Base-by-base conservation (phyloP, 2,329 filamentous ascomycete genomes). In the Colletotrichum trifolii region DNA sequence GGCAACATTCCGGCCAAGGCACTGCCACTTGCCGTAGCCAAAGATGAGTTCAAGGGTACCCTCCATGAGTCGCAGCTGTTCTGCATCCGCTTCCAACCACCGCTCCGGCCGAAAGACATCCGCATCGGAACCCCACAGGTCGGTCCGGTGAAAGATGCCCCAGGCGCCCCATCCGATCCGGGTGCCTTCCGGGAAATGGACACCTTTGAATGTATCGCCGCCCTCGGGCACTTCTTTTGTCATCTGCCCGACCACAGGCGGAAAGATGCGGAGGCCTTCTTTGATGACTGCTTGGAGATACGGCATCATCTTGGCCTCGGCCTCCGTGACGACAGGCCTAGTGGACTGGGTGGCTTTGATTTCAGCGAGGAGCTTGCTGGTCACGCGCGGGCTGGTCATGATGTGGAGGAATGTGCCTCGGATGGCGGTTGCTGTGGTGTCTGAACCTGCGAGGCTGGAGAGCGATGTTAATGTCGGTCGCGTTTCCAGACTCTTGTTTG, bases 401-500 rank as follows among this genome's bases (percentile, higher is more conserved):
- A 89, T 73, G 71, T 85, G 80, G n/a, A 88, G 78, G 60, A 89
- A 68, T 0, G 81, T 85, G 42, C 81, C 77, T 2, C 87, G 82
- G 6, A 89, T 80, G 1, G 81, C 81, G 1, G 84, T 85, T 0
- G 87, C 84, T 0, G 85, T 87, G 8, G 85, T 87, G 62, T 89
- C 87, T 0, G 84, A 85, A 6, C 87, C 87, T 6, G 86, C 86
- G 6, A 86, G 76, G 39, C 80, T 80, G 49, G 42, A 10, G 25
- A 25, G 25, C 4, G 25, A 43, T 11, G 2, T 73, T 66, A 54
- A 67, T 57, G 25, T 65, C 54, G 42, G 57, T 17, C n/a, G 33
- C 15, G 11, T 4, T 73, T 10, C 81, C 4, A 78, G 1, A 84
- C 78, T 0, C 74, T 76, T 0, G 81, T 81, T 17, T 78, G 81